phyloP scores from a whole-genome alignment of 371 early-diverging fungal species.

The Dinochytrium kinnereticum region DNA sequence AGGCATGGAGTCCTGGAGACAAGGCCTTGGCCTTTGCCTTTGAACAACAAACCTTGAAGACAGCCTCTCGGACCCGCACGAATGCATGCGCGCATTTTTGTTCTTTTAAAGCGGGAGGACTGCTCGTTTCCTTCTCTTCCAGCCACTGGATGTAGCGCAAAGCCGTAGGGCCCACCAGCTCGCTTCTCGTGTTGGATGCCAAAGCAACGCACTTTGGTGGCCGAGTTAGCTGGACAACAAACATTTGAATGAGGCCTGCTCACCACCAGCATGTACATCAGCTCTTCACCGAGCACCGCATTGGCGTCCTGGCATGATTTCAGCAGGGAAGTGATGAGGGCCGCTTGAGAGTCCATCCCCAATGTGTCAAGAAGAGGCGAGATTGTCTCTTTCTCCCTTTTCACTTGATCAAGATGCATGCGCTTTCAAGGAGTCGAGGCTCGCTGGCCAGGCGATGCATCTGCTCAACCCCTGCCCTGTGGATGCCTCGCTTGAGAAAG shows the following conservation, averaged over 20 bases:
- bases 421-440: not conserved
- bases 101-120: no score
- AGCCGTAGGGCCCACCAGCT: not conserved
- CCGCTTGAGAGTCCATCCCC: not conserved
- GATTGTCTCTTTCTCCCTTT: not conserved
- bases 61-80: not conserved
- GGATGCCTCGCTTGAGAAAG: not conserved
- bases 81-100: not conserved
- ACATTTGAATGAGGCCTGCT: not conserved
- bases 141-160: not conserved
- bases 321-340: not conserved
- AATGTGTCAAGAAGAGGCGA: not conserved
- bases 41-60: slow-evolving; percentile 1
- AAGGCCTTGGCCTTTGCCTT: not conserved
- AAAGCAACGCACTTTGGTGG: not conserved
- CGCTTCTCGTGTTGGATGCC: not conserved
- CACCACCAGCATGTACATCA: not conserved
- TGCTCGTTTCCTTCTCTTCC: not conserved
- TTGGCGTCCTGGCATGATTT: not conserved
- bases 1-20: no score
- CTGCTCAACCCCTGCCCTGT: not conserved
- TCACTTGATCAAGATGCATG: not conserved
- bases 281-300: not conserved
- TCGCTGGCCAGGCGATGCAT: slow-evolving; percentile 2
- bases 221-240: not conserved